Percentiles rank a stretch among this genome's conserved stretches.
phyloP scores from a whole-genome alignment of 2,329 filamentous ascomycete species.

The Pyricularia pennisetigena region DNA sequence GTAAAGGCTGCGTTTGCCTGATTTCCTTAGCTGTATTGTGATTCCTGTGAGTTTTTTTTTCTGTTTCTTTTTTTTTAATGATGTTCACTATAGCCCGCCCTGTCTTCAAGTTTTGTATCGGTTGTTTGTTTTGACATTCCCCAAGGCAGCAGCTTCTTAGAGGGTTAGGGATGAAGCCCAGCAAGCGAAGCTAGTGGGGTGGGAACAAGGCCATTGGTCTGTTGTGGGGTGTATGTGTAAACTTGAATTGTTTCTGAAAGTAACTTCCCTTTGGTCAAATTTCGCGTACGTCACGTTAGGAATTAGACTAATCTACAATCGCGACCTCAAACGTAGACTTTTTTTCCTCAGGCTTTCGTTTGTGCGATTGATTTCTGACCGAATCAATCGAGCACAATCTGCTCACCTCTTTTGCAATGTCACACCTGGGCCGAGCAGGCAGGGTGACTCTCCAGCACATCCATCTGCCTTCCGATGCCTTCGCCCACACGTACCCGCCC shows the following conservation, averaged over 20 bases:
- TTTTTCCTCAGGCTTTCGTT: not conserved
- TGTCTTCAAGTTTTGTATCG: not conserved
- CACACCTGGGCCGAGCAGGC: not conserved
- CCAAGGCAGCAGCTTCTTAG: not conserved
- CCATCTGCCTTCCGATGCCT: conserved; percentile 20
- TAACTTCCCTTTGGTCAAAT: too few relatives aligned
- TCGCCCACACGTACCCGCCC: conserved; percentile 17
- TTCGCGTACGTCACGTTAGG: too few relatives aligned
- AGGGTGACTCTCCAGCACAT: conserved; percentile 16
- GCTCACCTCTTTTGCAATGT: not conserved
- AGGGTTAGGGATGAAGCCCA: not conserved
- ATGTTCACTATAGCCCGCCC: not conserved
- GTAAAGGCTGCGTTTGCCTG: not conserved
- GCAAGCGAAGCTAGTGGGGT: not conserved
- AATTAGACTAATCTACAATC: not conserved
- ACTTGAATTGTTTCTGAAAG: too few relatives aligned
- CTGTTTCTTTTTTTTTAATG: not conserved
- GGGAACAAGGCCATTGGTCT: not conserved
- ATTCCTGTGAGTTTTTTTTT: not conserved
- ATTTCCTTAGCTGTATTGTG: not conserved
- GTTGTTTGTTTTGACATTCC: not conserved
- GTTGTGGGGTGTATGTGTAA: too few relatives aligned
- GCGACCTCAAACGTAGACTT: not conserved
- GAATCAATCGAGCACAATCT: not conserved
- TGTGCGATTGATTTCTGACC: not conserved